A percentile compares a stretch with the other conserved stretches of the same genome.
Conservation (phyloP, 495 filamentous ascomycete genomes). For the Penicillium mononematosum region DNA sequence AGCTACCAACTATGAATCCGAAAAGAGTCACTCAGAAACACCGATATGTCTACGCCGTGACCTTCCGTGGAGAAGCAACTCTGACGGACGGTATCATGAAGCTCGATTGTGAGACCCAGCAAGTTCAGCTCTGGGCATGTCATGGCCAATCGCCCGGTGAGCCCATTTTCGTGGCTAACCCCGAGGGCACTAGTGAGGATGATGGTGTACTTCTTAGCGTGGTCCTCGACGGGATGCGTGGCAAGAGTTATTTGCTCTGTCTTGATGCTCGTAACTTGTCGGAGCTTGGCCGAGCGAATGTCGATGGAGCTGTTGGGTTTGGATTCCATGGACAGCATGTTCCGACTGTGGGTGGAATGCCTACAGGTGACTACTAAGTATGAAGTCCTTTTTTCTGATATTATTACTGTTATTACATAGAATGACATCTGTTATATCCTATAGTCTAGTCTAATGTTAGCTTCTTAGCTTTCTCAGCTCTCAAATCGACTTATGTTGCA, state of each 20-base stretch:
- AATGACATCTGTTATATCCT: not conserved
- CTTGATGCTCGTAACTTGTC: slow-evolving; percentile 63
- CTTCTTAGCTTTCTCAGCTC: not conserved
- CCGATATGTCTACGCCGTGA: slow-evolving; percentile 64
- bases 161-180: slow-evolving; percentile 65
- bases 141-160: slow-evolving; percentile 71
- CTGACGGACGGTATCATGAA: slow-evolving; percentile 68
- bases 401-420: not conserved
- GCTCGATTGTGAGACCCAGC: slow-evolving; percentile 57
- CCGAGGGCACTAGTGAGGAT: slow-evolving; percentile 47
- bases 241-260: slow-evolving; percentile 67
- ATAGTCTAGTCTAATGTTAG: not conserved
- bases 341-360: slow-evolving; percentile 21
- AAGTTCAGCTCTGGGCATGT: slow-evolving; percentile 51
- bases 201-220: slow-evolving; percentile 71
- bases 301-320: slow-evolving; percentile 59
- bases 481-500: not conserved
- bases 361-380: slow-evolving; percentile 36
- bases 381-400: not conserved
- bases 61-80: slow-evolving; percentile 56
- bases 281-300: slow-evolving; percentile 66
- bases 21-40: slow-evolving; percentile 49
- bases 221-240: slow-evolving; percentile 62
- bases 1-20: slow-evolving; percentile 71
- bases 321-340: slow-evolving; percentile 73